phyloP scores from a whole-genome alignment of 306 rosid genomes.

The Casuarina equisetifolia region DNA sequence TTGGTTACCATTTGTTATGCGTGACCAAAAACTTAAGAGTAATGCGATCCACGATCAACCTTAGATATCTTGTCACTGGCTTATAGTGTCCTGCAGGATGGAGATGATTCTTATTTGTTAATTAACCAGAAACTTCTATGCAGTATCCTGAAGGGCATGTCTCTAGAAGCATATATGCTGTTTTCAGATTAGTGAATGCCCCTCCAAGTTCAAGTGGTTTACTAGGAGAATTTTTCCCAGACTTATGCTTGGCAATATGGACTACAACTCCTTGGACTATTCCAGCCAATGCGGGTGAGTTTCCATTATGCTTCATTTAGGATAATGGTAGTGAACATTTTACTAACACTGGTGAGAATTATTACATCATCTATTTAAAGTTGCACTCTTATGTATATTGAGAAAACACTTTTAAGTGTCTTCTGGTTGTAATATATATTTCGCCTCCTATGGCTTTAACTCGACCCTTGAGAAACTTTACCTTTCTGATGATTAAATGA shows the following conservation, averaged over 20 bases:
- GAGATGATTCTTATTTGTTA: background rate
- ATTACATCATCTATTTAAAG: background rate
- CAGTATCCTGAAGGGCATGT: slow-evolving; percentile 95
- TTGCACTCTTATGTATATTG: background rate
- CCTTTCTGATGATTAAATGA: slow-evolving; percentile 8
- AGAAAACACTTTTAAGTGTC: background rate
- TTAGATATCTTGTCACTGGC: slow-evolving; percentile 10
- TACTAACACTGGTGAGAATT: background rate
- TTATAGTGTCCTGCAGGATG: background rate
- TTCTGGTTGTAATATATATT: slow-evolving; percentile 1
- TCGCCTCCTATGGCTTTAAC: background rate
- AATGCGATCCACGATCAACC: background rate
- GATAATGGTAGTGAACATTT: slow-evolving; percentile 16
- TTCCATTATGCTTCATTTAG: slow-evolving; percentile 31
- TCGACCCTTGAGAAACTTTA: background rate
- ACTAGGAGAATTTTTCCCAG: slow-evolving; percentile 65
- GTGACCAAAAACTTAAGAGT: slow-evolving; percentile 2
- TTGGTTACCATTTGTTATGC: background rate
- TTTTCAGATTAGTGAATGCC: slow-evolving; percentile 69
- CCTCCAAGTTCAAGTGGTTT: slow-evolving; percentile 46
- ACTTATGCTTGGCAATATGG: slow-evolving; percentile 90
- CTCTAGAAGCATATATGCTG: slow-evolving; percentile 85
- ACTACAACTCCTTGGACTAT: slow-evolving; percentile 99
- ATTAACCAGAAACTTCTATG: slow-evolving; percentile 33
- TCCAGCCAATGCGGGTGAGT: slow-evolving; percentile 96